Percentiles rank a stretch among this genome's conserved stretches.
Conservation (phyloP, 2,329 filamentous ascomycete genomes). For the Hypoxylon sp. region DNA sequence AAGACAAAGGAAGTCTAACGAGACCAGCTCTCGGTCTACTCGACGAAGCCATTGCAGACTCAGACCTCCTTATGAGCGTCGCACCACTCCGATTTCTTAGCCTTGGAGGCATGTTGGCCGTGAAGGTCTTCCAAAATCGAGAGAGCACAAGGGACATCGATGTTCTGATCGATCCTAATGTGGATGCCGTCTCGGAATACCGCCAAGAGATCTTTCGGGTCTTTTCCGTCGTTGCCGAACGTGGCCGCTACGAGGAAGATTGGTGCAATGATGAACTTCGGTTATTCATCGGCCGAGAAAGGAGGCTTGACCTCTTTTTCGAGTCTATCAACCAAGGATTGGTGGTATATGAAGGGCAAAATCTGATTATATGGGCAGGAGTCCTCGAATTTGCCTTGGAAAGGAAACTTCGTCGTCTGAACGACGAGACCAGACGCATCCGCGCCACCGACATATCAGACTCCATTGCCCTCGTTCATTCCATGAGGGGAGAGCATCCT, state of each 20-base stretch:
- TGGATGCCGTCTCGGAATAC: slow-evolving; percentile 42
- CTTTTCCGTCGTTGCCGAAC: slow-evolving; percentile 29
- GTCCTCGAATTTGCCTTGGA: slow-evolving; percentile 44
- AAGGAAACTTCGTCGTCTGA: slow-evolving; percentile 44
- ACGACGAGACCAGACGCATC: slow-evolving; percentile 19
- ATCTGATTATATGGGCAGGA: slow-evolving; percentile 44
- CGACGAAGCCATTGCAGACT: slow-evolving; percentile 39
- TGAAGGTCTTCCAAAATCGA: slow-evolving; percentile 43
- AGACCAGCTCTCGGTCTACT: slow-evolving; percentile 37
- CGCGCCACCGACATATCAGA: slow-evolving; percentile 21
- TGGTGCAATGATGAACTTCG: slow-evolving; percentile 45
- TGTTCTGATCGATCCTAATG: slow-evolving; percentile 45
- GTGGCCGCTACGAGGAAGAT: slow-evolving; percentile 21
- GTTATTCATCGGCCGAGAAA: slow-evolving; percentile 36
- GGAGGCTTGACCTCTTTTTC: slow-evolving; percentile 40
- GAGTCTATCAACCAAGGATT: slow-evolving; percentile 44
- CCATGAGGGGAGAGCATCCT: slow-evolving; percentile 1
- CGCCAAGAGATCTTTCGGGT: slow-evolving; percentile 31
- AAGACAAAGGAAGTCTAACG: background rate
- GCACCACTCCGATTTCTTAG: slow-evolving; percentile 46
- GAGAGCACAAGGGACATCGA: slow-evolving; percentile 43
- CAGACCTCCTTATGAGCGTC: slow-evolving; percentile 46
- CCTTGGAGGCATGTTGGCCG: slow-evolving; percentile 43
- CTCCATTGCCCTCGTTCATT: slow-evolving; percentile 13
- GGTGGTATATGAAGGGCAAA: slow-evolving; percentile 37